Percentiles rank a stretch among this genome's conserved stretches.
Conservation (phyloP, 208 protist species). For the Leishmania tropica region DNA sequence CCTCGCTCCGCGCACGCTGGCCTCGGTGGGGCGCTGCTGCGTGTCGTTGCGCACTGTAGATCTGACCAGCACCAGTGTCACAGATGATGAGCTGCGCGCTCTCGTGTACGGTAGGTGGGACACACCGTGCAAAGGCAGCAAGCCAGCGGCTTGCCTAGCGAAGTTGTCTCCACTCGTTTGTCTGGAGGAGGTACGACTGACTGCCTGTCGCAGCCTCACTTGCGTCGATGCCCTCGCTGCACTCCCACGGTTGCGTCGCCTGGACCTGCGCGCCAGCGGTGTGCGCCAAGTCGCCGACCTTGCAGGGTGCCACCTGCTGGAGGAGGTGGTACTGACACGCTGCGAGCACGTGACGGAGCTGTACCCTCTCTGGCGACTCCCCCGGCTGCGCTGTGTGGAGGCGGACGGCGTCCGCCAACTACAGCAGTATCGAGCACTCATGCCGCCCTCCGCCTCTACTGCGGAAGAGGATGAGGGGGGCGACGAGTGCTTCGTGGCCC, state of each 20-base stretch:
- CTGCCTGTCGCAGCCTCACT: conserved; percentile 23
- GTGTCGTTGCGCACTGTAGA: conserved; percentile 22
- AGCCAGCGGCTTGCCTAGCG: background rate
- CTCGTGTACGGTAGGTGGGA: conserved; percentile 21
- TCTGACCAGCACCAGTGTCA: conserved; percentile 25
- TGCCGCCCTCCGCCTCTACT: background rate
- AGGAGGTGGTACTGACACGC: conserved; percentile 22
- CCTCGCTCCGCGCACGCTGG: conserved; percentile 11
- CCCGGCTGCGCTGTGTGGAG: conserved; percentile 25
- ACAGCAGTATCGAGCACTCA: conserved; percentile 2
- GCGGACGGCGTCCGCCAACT: conserved; percentile 13
- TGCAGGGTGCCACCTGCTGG: conserved; percentile 16
- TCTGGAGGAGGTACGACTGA: conserved; percentile 24
- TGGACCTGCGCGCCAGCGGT: conserved; percentile 24
- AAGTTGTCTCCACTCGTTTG: conserved; percentile 13
- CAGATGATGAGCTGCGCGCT: conserved; percentile 9
- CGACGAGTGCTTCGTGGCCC: background rate
- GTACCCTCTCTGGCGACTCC: conserved; percentile 27
- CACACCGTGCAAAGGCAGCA: background rate
- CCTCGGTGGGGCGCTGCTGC: conserved; percentile 7
- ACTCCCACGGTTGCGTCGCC: conserved; percentile 20
- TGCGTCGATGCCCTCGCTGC: conserved; percentile 11
- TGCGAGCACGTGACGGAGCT: conserved; percentile 16
- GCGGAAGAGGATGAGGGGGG: background rate
- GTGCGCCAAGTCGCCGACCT: conserved; percentile 7